phyloP scores from a whole-genome alignment of 352 stramenopile species.

The Globisporangium nagaii region DNA sequence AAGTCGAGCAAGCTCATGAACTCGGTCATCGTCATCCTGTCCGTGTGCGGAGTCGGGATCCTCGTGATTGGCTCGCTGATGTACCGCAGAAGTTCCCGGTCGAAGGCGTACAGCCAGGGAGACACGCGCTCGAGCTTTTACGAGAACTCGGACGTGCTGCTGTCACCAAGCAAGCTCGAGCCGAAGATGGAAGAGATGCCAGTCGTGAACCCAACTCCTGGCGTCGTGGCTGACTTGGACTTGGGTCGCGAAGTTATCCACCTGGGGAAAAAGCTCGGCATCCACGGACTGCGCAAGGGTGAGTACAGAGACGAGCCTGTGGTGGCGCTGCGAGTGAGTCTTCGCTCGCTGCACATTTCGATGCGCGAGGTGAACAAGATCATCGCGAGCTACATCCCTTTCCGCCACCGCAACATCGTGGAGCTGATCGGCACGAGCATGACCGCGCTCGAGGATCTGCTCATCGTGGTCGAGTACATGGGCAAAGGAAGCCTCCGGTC shows the following conservation, averaged over 20 bases:
- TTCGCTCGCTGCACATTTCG: slow-evolving; percentile 27
- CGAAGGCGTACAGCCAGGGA: slow-evolving; percentile 2
- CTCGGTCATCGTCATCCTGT: slow-evolving; percentile 5
- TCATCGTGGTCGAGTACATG: slow-evolving; percentile 78
- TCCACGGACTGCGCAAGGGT: slow-evolving; percentile 47
- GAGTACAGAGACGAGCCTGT: slow-evolving; percentile 41
- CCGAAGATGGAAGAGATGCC: not conserved
- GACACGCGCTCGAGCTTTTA: slow-evolving; percentile 15
- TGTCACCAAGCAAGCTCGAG: slow-evolving; percentile 13
- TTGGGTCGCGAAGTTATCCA: slow-evolving; percentile 38
- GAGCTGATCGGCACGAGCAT: slow-evolving; percentile 58
- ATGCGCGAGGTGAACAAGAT: slow-evolving; percentile 40
- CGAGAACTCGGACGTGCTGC: slow-evolving; percentile 14
- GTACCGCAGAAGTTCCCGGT: not conserved
- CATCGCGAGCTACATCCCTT: slow-evolving; percentile 41
- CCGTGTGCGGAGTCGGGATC: slow-evolving; percentile 8
- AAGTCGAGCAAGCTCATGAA: slow-evolving; percentile 14
- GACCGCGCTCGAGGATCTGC: slow-evolving; percentile 47
- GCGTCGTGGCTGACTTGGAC: slow-evolving; percentile 38
- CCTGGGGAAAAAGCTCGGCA: slow-evolving; percentile 46
- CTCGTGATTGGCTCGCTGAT: slow-evolving; percentile 9
- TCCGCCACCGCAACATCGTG: slow-evolving; percentile 67
- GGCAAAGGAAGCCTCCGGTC: slow-evolving; percentile 55
- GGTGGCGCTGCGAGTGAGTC: slow-evolving; percentile 48
- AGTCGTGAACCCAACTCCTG: slow-evolving; percentile 8